Base-by-base conservation (phyloP, 2,329 filamentous ascomycete species). In the Colletotrichum liaoningense region DNA sequence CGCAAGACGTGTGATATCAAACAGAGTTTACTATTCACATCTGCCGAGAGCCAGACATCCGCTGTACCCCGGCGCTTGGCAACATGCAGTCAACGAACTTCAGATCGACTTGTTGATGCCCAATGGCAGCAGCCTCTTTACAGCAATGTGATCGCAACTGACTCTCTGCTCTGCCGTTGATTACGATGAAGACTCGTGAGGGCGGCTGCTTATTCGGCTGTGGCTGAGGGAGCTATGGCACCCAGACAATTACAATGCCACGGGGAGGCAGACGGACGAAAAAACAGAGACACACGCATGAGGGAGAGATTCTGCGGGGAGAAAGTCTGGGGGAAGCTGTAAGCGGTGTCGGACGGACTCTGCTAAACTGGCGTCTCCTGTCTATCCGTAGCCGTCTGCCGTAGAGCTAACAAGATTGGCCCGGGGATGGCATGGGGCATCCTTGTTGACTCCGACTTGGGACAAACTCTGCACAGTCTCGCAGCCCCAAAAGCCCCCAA, bases 11-110 rank as follows among this genome's bases (percentile, higher is more conserved):
- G 63, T 26, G 69, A 68, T 58, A 63, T 72, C 33, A 57, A 63
- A 63, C 64, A 72, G 49, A 67, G 56, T 71, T 71, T 49, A 62
- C 62, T 71, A 49, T 69, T 65, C 38, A 52, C 58, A 58, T 56
- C 60, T 68, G 66, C 30, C 46, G 49, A 68, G 33, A 22, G n/a
- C 57, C 16, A 57, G 22, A 28, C 26, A 38, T 55, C 52, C 38
- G 28, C 26, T 57, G 19, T n/a, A n/a, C 24, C 42, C 12, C 56
- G 35, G 26, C 16, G 54, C 19, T 22, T 11, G 26, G 30, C 11
- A 54, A 24, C 52, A 52, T 62, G 19, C 30, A 54, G 28, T 19
- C 28, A n/a, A 9, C 22, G 24, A 52, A 52, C 46, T 60, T 19
- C 42, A 49, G 42, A 19, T n/a, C 3, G 42, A 49, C 19, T 49